phyloP scores from a whole-genome alignment of 2,329 filamentous ascomycete genomes.

The Hypoxylon sp. region DNA sequence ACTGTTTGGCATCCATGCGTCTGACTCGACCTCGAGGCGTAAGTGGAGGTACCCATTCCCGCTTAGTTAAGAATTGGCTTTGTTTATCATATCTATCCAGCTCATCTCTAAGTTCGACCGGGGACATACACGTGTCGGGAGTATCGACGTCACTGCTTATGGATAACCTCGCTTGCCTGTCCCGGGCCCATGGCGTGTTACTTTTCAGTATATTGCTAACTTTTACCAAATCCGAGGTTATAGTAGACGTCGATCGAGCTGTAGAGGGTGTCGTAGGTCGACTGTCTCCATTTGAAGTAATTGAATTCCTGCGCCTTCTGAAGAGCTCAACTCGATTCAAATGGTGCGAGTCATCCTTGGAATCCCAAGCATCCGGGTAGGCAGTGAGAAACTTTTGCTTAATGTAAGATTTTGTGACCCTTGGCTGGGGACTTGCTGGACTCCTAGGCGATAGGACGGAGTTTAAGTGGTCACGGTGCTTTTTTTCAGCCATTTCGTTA shows the following conservation, averaged over 20 bases:
- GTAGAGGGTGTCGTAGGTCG: slow-evolving; percentile 1
- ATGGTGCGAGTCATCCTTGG: slow-evolving; percentile 33
- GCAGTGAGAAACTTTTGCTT: not conserved
- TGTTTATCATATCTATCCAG: slow-evolving; percentile 21
- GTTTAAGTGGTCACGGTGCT: not conserved
- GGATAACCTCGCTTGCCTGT: not conserved
- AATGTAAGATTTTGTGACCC: not conserved
- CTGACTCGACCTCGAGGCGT: slow-evolving; percentile 13
- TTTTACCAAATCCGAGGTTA: not conserved
- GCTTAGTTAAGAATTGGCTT: not conserved
- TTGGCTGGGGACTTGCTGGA: not conserved
- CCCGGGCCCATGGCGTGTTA: not conserved
- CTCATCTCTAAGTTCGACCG: slow-evolving; percentile 10
- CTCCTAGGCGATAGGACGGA: not conserved
- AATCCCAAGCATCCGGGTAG: slow-evolving; percentile 30
- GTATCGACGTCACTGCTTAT: not conserved
- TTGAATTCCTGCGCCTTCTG: slow-evolving; percentile 28
- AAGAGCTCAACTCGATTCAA: slow-evolving; percentile 27
- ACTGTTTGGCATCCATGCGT: slow-evolving; percentile 27
- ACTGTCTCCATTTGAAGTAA: slow-evolving; percentile 15
- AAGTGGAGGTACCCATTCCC: slow-evolving; percentile 29
- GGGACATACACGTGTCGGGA: not conserved
- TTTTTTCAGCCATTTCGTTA: slow-evolving; percentile 23
- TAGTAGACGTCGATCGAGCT: not conserved
- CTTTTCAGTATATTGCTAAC: not conserved